A percentile compares a stretch with the other conserved stretches of the same genome.
phyloP scores from a whole-genome alignment of 495 filamentous ascomycete genomes.

The Neurospora intermedia region DNA sequence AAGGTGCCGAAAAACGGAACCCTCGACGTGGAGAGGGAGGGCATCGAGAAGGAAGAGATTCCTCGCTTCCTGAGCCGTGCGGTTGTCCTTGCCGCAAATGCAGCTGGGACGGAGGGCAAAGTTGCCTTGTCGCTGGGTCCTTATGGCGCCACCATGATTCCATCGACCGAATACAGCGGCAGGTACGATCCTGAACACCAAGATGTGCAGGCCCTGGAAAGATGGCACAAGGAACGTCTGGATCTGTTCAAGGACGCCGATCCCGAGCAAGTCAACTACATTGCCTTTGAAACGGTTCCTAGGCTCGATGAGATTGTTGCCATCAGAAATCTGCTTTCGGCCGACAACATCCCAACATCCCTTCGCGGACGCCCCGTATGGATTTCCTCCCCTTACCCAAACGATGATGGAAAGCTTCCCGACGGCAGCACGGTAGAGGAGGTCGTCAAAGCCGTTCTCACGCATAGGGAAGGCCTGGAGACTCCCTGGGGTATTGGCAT shows the following conservation, averaged over 20 bases:
- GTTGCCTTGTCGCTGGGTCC: constrained; percentile 50
- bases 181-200: constrained; percentile 41
- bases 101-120: constrained; percentile 8
- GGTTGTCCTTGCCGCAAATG: constrained; percentile 28
- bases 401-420: constrained; percentile 30
- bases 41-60: constrained; percentile 14
- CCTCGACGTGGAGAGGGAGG: constrained; percentile 5
- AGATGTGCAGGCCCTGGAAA: constrained; percentile 27
- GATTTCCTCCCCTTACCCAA: constrained; percentile 53
- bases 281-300: constrained; percentile 57
- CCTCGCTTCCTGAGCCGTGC: constrained; percentile 20
- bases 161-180: constrained; percentile 53
- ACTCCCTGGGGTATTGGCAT: constrained; percentile 53
- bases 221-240: constrained; percentile 48
- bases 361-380: constrained; percentile 34
- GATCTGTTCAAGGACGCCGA: constrained; percentile 28
- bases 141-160: constrained; percentile 55
- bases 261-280: constrained; percentile 33
- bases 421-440: constrained; percentile 35
- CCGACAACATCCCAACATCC: not conserved
- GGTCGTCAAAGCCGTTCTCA: constrained; percentile 34
- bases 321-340: constrained; percentile 32
- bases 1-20: constrained; percentile 6
- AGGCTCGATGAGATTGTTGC: constrained; percentile 48
- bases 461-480: constrained; percentile 9